Evolutionary conservation across 257 asterid genomes (phyloP), one percentile per base, ranked within the genome.

Genomic region (Avicennia marina): DNA sequence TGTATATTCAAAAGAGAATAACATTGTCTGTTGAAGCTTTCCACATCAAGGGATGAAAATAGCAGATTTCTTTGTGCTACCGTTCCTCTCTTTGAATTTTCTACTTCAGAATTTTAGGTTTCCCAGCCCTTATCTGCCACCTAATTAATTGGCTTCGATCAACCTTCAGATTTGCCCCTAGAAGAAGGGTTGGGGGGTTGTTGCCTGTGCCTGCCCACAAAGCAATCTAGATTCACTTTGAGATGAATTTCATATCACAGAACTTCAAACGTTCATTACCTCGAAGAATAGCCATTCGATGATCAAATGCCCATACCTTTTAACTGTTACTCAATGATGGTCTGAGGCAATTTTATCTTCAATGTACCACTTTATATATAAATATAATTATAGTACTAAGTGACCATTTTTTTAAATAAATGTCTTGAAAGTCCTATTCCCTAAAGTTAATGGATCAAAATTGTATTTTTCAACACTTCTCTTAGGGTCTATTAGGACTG

Each of bases 121-220:
- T 13, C 22, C 8, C 11, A 20, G 2, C 29, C 17, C 25, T 33
- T 17, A 18, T 9, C n/a, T 10, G 18, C 17, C 44, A 19, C 33
- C 31, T 22, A 53, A 40, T 4, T 29, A 4, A 31, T 17, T 8
- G 29, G 26, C 43, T 38, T 20, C 7, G 24, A 7, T 34, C 17
- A 19, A 39, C 11, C 40, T 25, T 51, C 9, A n/a, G 11, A 43
- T 51, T 13, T 63, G 68, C 51, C 61, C 68, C 40, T 52, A 25
- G 61, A 63, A 39, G 61, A 52, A 27, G 21, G 43, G 53, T 27
- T 39, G 53, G 53, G 68, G 34, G 60, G 29, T 44, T 44, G 16
- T 44, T 44, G 16, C 15, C 39, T 18, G 27, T 12, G 11, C 53
- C 7, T 41, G 0, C n/a, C n/a, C n/a, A n/a, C 4, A 34, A 11